phyloP scores from a whole-genome alignment of 352 stramenopile genomes.

The Peronosclerospora sorghi region DNA sequence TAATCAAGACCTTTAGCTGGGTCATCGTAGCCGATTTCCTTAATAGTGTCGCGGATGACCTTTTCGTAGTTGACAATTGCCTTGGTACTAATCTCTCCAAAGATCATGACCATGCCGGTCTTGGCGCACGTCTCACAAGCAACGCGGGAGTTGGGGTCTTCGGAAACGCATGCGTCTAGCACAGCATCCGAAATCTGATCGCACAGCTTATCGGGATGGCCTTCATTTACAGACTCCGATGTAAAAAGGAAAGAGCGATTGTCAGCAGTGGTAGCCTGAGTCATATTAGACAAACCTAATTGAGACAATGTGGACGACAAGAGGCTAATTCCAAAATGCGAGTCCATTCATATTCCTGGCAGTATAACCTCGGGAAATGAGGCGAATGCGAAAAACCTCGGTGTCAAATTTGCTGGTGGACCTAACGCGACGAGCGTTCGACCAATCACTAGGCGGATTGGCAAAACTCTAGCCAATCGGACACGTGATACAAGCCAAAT shows the following conservation, averaged over 20 bases:
- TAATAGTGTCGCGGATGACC: conserved; percentile 97
- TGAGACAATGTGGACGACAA: conserved; percentile 6
- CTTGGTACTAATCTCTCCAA: conserved; percentile 99
- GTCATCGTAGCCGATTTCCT: conserved; percentile 99
- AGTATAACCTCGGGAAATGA: conserved; percentile 15
- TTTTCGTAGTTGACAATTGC: conserved; percentile 99
- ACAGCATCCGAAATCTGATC: conserved; percentile 98
- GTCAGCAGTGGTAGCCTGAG: conserved; percentile 31
- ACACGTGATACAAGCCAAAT: not conserved
- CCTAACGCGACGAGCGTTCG: conserved; percentile 11
- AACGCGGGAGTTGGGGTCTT: conserved; percentile 97
- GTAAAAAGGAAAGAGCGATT: conserved; percentile 92
- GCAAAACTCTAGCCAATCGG: conserved; percentile 1
- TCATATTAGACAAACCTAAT: conserved; percentile 28
- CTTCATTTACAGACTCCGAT: conserved; percentile 99
- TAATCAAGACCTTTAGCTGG: conserved; percentile 98
- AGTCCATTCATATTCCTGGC: not conserved
- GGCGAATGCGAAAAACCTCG: conserved; percentile 16
- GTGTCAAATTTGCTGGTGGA: conserved; percentile 8
- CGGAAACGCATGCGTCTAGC: conserved; percentile 95
- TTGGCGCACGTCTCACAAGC: conserved; percentile 98
- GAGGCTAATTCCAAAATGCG: conserved; percentile 55
- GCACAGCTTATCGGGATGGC: conserved; percentile 97
- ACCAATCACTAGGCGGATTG: conserved; percentile 12
- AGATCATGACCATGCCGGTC: conserved; percentile 99